A percentile compares a stretch with the other conserved stretches of the same genome.
Evolutionary conservation across 306 rosid species (phyloP).

Genomic region (Luffa aegyptiaca): DNA sequence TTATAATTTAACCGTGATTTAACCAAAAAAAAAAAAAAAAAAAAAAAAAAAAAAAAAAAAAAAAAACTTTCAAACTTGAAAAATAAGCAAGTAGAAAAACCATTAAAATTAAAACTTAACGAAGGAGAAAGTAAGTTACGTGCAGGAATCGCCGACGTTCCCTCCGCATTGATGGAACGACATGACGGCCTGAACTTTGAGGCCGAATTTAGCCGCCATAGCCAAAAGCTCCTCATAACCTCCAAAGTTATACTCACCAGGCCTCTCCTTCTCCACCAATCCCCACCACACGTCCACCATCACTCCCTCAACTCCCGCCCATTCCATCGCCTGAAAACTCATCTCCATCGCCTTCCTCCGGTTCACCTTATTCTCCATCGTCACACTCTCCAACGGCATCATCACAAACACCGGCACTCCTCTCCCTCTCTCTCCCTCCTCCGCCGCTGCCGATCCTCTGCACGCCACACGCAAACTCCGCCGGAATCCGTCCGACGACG

Average conservation of each 20-base stretch:
- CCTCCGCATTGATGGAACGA: constrained; percentile 68
- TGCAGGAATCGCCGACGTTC: constrained; percentile 41
- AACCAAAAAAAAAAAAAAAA: too few species aligned
- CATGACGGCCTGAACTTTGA: constrained; percentile 75
- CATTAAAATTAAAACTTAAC: too few species aligned
- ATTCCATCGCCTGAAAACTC: constrained; percentile 70
- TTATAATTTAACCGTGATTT: too few species aligned
- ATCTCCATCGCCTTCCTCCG: constrained; percentile 73
- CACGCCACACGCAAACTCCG: constrained; percentile 53
- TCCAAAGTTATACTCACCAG: constrained; percentile 59
- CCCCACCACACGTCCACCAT: constrained; percentile 99
- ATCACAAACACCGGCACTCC: constrained; percentile 92
- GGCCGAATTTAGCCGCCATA: constrained; percentile 44
- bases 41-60: too few species aligned
- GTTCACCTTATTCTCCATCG: constrained; percentile 56
- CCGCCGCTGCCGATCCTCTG: constrained; percentile 33
- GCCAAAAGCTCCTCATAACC: constrained; percentile 52
- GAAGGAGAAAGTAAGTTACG: constrained; percentile 22
- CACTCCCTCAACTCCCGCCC: constrained; percentile 86
- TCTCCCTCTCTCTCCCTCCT: constrained; percentile 8
- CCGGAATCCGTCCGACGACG: constrained; percentile 4
- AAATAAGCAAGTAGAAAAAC: too few species aligned
- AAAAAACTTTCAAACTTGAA: too few species aligned
- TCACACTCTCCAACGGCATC: constrained; percentile 90
- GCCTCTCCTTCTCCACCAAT: constrained; percentile 58